Conservation (phyloP, 495 filamentous ascomycete species). For the Chaetomium tenue region DNA sequence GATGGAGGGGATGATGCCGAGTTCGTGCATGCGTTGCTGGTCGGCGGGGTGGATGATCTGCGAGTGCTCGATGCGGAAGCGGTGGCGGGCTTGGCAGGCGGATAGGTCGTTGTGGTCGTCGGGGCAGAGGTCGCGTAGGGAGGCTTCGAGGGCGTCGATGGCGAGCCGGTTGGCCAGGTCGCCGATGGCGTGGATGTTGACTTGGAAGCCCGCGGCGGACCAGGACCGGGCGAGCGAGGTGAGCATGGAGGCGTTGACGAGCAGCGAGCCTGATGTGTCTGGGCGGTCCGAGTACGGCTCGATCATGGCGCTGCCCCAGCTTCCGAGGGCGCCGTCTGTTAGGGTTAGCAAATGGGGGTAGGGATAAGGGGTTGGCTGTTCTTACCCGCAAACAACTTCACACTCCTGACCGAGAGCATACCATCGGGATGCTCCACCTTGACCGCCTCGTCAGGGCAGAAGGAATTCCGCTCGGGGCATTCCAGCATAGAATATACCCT, state of each 20-base stretch:
- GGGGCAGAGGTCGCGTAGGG: conserved; percentile 49
- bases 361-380: not conserved
- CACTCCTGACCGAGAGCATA: conserved; percentile 51
- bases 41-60: conserved; percentile 65
- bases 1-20: conserved; percentile 63
- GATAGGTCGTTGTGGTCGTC: conserved; percentile 24
- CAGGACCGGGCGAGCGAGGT: conserved; percentile 49
- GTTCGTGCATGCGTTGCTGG: conserved; percentile 49
- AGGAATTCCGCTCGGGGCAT: conserved; percentile 58
- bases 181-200: conserved; percentile 65
- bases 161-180: conserved; percentile 60
- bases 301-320: conserved; percentile 62
- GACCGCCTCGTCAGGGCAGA: conserved; percentile 50
- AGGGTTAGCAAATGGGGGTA: not conserved
- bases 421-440: conserved; percentile 42
- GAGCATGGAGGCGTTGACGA: conserved; percentile 56
- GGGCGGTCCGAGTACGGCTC: conserved; percentile 61
- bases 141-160: conserved; percentile 52
- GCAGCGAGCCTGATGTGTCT: conserved; percentile 54
- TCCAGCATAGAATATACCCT: conserved; percentile 64
- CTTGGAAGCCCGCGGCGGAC: conserved; percentile 53
- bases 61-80: conserved; percentile 64
- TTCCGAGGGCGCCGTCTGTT: conserved; percentile 61
- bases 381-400: conserved; percentile 60
- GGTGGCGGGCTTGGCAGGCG: conserved; percentile 47